Evolutionary conservation across 345 rosid genomes (phyloP), one percentile per base, ranked within the genome.

Genomic region (Angophora floribunda): DNA sequence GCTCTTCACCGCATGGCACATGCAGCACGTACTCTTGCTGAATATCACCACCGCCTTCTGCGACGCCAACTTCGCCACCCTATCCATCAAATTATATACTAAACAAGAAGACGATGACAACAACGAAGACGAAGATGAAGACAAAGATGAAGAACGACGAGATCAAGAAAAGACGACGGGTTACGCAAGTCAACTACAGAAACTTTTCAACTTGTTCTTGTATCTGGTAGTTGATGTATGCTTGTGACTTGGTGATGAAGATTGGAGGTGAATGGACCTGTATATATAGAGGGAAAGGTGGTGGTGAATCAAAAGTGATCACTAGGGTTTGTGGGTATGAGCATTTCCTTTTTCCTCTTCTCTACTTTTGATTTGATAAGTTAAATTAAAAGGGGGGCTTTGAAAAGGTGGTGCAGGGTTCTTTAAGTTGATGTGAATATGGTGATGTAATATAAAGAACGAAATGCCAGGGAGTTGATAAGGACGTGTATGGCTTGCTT

Each of bases 11-110:
- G 99, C 96, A 89, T 97, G 99, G 93, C 97, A 90, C 98, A 97
- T 96, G 92, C 96, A 95, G 90, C 99, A 97, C 3, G 98, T 91
- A 87, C 96, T 96, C 95, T 96, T 96, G 94, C 99, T 96, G 94
- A 96, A 97, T 75, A 96, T 97, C 94, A 97, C 99, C 92, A 97
- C 99, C n/a, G 98, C 98, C 93, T 94, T 97, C 85, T 96, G 98
- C 3, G 98, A 94, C 24, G 96, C 97, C 89, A 97, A 88, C 89
- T 91, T 97, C 28, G 92, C 93, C 16, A 97, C 94, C 30, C 94
- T 89, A 88, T 97, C 99, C 99, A 97, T 97, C 49, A 22, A 75
- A 22, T 19, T 75, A 41, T 9, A 45, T 12, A 19, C 84, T 11
- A 1, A 75, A 41, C 49, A 36, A 75, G 49, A 41, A 19, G 49